phyloP scores from a whole-genome alignment of 2,329 filamentous ascomycete genomes.

The Aspergillus hiratsukae region DNA sequence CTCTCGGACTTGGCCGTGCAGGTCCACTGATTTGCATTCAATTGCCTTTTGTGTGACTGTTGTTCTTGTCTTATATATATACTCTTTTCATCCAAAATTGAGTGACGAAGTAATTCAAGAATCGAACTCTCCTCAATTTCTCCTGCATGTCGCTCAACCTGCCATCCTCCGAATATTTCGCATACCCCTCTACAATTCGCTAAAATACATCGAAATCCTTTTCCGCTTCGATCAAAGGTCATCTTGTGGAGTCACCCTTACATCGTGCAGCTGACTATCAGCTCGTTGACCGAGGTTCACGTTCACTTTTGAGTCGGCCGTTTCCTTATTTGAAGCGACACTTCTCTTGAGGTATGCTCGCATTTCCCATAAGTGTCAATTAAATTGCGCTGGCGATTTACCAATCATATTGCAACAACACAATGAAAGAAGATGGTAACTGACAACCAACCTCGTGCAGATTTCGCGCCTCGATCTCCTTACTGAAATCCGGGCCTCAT shows the following conservation, averaged over 20 bases:
- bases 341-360: neutral
- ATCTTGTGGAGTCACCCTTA: neutral
- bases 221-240: neutral
- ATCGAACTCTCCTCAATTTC: neutral
- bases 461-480: slow-evolving; percentile 3
- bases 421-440: slow-evolving; percentile 3
- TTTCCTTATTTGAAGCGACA: neutral
- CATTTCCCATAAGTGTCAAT: neutral
- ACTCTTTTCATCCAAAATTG: neutral
- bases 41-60: neutral
- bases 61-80: neutral
- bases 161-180: neutral
- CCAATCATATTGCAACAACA: neutral
- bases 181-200: neutral
- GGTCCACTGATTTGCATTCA: neutral
- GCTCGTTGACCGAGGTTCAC: neutral
- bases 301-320: neutral
- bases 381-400: neutral
- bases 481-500: slow-evolving; percentile 3
- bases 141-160: neutral
- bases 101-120: neutral
- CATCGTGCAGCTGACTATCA: neutral
- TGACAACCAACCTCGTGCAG: slow-evolving; percentile 12
- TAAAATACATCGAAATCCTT: neutral
- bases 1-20: neutral